Evolutionary conservation across 2,329 filamentous ascomycete species (phyloP).

Genomic region (Phialophora chinensis): DNA sequence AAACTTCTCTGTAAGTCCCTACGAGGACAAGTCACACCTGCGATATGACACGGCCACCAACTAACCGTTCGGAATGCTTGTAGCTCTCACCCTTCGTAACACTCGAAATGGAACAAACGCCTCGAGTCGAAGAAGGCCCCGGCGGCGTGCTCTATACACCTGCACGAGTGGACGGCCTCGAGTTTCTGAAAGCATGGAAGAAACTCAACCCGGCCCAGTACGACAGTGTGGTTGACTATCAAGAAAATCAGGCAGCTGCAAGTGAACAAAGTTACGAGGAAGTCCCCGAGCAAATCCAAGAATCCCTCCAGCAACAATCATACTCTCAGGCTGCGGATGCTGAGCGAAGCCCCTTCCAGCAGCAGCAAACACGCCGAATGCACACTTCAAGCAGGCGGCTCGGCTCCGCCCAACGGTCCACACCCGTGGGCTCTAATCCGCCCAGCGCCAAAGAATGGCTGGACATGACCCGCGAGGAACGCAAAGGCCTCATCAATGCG

Average conservation of each 20-base stretch:
- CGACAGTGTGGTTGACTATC: slow-evolving; percentile 22
- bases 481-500: slow-evolving; percentile 12
- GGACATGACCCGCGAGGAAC: slow-evolving; percentile 10
- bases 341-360: neutral
- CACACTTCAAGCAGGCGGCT: slow-evolving; percentile 8
- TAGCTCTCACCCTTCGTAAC: slow-evolving; percentile 56
- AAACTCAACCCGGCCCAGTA: slow-evolving; percentile 29
- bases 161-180: slow-evolving; percentile 24
- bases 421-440: neutral
- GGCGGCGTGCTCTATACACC: slow-evolving; percentile 24
- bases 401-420: neutral
- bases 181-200: slow-evolving; percentile 32
- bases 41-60: neutral
- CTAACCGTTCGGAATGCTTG: slow-evolving; percentile 29
- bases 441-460: slow-evolving; percentile 5
- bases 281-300: neutral
- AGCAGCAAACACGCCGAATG: slow-evolving; percentile 15
- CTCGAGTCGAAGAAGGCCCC: slow-evolving; percentile 16
- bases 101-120: slow-evolving; percentile 48
- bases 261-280: slow-evolving; percentile 8
- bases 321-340: neutral
- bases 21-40: neutral
- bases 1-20: slow-evolving; percentile 69
- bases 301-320: neutral
- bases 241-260: slow-evolving; percentile 9